Evolutionary conservation across 495 filamentous ascomycete species (phyloP), one percentile per base, ranked within the genome.

Genomic region (Hypoxylon subgilvum): DNA sequence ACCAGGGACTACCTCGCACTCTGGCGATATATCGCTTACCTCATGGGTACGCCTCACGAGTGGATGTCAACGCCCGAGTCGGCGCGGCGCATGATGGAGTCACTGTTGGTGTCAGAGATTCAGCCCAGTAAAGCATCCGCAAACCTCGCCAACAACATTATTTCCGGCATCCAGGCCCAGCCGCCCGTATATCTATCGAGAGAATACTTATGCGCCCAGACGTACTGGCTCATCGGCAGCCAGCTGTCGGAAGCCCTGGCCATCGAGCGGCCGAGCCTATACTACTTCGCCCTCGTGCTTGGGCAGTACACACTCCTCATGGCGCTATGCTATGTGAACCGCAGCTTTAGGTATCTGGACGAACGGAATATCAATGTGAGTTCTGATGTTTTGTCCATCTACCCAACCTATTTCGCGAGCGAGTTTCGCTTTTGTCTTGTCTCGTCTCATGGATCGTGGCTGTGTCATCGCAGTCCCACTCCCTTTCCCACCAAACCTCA

Each of bases 111-210:
- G 13, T 74, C 84, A 4, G 88, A 91, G 67, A 75, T 92, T 31
- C 63, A 81, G 47, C 89, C 89, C 0, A 83, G 82, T 1, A 68
- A 76, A 2, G 85, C 79, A 18, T 85, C 82, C 2, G 77, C 78
- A 39, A 68, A 85, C 3, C 73, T 92, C 2, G 87, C 87, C 1
- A 84, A 86, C 64, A 92, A 93, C 66, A 88, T 92, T 68, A 86
- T 92, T 63, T 71, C 80, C 6, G 78, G 82, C 14, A 74, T 92
- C 1, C 76, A 85, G 59, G 73, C 74, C 17, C 83, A 82, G 5
- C 81, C 88, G 0, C 89, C 89, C 0, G 73, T 81, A 0, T 87
- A 84, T 54, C 80, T 84, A 10, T 83, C 83, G 2, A 72, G 70
- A 12, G 76, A 82, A 22, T 90, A 89, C 57, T 72, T 92, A 27